Evolutionary conservation across 225 moss, liverwort and hornwort genomes (phyloP), one percentile per base, ranked within the genome.

Genomic region (Pseudisothecium myosuroides): DNA sequence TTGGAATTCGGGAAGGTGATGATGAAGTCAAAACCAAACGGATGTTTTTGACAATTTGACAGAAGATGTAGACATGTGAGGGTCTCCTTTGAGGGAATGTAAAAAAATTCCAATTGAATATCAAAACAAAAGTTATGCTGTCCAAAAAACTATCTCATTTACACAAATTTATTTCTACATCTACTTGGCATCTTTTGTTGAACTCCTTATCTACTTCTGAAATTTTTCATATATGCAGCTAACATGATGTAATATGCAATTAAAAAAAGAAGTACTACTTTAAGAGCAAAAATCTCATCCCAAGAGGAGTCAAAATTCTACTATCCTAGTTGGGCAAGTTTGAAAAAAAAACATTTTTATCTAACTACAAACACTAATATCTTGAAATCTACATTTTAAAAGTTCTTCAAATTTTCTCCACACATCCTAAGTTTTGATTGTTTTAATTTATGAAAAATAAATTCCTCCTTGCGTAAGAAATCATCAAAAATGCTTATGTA

Each of bases 101-200:
- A 26, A 9, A 8, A 4, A 39, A 15, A 3, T 27, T 27, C 0
- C 1, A 6, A 39, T 28, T 4, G 0, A 1, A 43, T 72, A 3
- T 1, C 0, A 0, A 5, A 27, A 12, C 43, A 72, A 43, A 72
- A 17, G 2, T 27, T 43, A 16, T 24, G 2, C 2, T 39, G 39
- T 2, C 2, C 4, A 0, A 12, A 68, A n/a, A 12, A 69, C n/a
- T n/a, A 39, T 22, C 7, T 65, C 36, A 65, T 37, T 20, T 36
- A 66, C 2, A 1, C 0, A 1, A 19, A 66, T 10, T 10, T 66
- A 36, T 19, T 19, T 36, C 6, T 1, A 11, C 37, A 66, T 37
- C 19, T 66, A 65, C 10, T 3, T 68, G 15, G 9, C 5, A 43
- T 72, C 16, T 72, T 26, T 72, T 72, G 5, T 3, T 27, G 10